Conservation (phyloP, 2,329 filamentous ascomycete species). For the Atkinsonella texensis region DNA sequence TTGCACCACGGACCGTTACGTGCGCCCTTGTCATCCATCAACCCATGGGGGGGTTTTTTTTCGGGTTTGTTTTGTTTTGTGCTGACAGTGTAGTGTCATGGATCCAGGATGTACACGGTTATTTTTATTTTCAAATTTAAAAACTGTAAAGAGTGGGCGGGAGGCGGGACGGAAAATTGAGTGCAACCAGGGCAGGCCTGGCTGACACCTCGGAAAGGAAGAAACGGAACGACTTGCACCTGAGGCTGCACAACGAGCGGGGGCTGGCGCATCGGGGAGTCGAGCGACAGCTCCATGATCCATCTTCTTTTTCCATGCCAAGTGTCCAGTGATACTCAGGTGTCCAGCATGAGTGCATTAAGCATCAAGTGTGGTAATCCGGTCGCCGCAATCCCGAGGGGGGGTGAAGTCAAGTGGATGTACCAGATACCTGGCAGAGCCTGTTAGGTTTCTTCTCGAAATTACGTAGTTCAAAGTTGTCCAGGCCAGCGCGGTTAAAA, state of each 20-base stretch:
- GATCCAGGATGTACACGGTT: background rate
- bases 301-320: too few relatives aligned
- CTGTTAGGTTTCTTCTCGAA: too few relatives aligned
- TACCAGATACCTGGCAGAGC: background rate
- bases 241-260: background rate
- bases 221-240: background rate
- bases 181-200: background rate
- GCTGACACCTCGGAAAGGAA: background rate
- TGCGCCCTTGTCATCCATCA: background rate
- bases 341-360: background rate
- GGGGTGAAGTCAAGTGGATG: background rate
- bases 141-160: background rate
- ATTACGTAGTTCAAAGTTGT: too few relatives aligned
- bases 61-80: background rate
- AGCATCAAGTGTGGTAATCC: background rate
- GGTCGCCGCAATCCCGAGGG: too few relatives aligned
- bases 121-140: background rate
- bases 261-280: background rate
- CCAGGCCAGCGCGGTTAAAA: too few relatives aligned
- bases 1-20: background rate
- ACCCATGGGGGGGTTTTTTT: too few relatives aligned
- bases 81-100: background rate
- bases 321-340: too few relatives aligned
- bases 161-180: background rate
- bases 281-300: background rate